Percentiles rank a stretch among this genome's conserved stretches.
Evolutionary conservation across 805 yeast genomes (phyloP).

Genomic region (Starmerella stigmatis): DNA sequence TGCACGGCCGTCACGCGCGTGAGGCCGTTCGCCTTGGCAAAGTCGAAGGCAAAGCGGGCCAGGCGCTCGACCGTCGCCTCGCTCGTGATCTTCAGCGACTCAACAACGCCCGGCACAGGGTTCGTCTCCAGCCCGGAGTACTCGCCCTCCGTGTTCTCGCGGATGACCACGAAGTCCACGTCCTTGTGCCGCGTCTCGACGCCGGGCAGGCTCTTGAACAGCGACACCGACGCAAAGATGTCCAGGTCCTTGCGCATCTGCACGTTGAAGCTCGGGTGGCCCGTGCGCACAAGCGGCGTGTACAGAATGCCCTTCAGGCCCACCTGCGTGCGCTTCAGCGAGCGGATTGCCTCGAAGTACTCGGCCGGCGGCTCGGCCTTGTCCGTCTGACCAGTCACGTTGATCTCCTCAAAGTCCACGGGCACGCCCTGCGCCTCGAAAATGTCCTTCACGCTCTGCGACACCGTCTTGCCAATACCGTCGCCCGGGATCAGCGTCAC

Average conservation of each 20-base stretch:
- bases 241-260: slow-evolving; percentile 94
- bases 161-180: slow-evolving; percentile 75
- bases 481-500: slow-evolving; percentile 94
- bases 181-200: slow-evolving; percentile 80
- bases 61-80: slow-evolving; percentile 91
- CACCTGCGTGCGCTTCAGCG: slow-evolving; percentile 89
- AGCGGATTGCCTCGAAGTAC: slow-evolving; percentile 75
- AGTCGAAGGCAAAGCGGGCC: slow-evolving; percentile 94
- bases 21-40: slow-evolving; percentile 85
- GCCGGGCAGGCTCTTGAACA: slow-evolving; percentile 89
- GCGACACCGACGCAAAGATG: slow-evolving; percentile 88
- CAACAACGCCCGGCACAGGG: slow-evolving; percentile 81
- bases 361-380: slow-evolving; percentile 43
- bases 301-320: slow-evolving; percentile 94
- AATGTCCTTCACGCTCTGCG: slow-evolving; percentile 84
- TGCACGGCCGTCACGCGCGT: slow-evolving; percentile 91
- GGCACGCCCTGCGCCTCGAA: slow-evolving; percentile 83
- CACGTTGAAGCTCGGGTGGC: slow-evolving; percentile 80
- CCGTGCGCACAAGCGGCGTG: slow-evolving; percentile 74
- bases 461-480: slow-evolving; percentile 93
- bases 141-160: slow-evolving; percentile 99
- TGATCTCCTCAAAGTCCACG: slow-evolving; percentile 72
- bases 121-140: slow-evolving; percentile 96
- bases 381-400: slow-evolving; percentile 52
- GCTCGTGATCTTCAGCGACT: slow-evolving; percentile 90